Evolutionary conservation across 768 basidiomycete species (phyloP).

Genomic region (Suillus paluster): DNA sequence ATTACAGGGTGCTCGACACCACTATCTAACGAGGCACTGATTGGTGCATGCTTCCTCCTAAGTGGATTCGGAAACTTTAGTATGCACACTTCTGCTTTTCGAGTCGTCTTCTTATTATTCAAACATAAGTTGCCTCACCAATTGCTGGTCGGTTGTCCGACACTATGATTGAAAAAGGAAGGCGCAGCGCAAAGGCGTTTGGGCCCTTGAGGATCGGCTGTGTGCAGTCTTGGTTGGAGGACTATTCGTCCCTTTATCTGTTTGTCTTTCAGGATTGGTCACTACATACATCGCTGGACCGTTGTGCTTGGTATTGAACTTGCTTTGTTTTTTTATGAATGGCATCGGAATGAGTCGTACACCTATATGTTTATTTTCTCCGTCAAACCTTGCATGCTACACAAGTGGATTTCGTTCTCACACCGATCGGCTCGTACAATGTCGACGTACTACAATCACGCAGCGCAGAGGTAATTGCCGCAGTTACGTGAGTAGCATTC

Average conservation of each 20-base stretch:
- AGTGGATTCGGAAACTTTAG: constrained; percentile 35
- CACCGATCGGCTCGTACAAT: no score
- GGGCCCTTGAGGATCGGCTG: constrained; percentile 28
- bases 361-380: background rate
- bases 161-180: constrained; percentile 47
- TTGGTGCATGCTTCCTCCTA: constrained; percentile 31
- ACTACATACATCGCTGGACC: constrained; percentile 51
- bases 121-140: constrained; percentile 54
- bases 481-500: constrained; percentile 28
- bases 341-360: constrained; percentile 56
- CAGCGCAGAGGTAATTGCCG: no score
- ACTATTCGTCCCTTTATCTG: constrained; percentile 50
- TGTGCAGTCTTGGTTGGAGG: constrained; percentile 46
- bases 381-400: background rate
- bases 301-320: constrained; percentile 49
- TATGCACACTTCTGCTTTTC: background rate
- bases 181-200: constrained; percentile 37
- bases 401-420: no score
- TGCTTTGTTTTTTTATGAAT: constrained; percentile 64
- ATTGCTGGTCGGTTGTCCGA: constrained; percentile 62
- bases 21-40: constrained; percentile 23
- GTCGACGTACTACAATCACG: no score
- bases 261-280: constrained; percentile 49
- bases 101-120: background rate
- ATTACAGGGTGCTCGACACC: constrained; percentile 50